Conservation (phyloP, 2,329 filamentous ascomycete genomes). For the Mycosphaerella sp. region DNA sequence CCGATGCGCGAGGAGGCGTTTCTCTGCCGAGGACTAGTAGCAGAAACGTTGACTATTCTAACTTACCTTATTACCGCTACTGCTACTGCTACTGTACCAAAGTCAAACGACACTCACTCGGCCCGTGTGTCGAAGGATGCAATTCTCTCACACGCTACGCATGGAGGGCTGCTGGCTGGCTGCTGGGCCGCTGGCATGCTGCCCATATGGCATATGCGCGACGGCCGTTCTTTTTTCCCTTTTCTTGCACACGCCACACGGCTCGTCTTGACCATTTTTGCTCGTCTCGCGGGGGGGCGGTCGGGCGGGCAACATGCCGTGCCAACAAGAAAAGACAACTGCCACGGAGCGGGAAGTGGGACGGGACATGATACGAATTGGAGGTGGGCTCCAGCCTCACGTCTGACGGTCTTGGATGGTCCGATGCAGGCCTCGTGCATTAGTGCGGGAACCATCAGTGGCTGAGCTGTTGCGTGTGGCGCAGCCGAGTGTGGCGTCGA, state of each 20-base stretch:
- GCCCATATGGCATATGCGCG: too few species aligned
- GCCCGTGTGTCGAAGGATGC: slow-evolving; percentile 4
- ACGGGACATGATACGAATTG: slow-evolving; percentile 21
- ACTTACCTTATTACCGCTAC: slow-evolving; percentile 1
- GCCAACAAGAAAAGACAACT: neutral
- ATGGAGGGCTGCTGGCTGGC: neutral
- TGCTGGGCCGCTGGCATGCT: too few species aligned
- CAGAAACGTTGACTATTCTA: neutral
- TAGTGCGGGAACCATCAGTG: too few species aligned
- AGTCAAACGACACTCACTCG: neutral
- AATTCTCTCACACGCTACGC: neutral
- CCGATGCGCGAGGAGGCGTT: neutral
- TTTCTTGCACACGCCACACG: neutral
- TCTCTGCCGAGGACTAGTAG: neutral
- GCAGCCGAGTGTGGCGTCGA: neutral
- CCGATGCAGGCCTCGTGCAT: too few species aligned
- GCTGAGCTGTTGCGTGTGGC: neutral
- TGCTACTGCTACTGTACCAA: too few species aligned
- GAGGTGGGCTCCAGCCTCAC: neutral
- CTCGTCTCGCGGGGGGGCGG: too few species aligned
- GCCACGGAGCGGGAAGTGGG: slow-evolving; percentile 2
- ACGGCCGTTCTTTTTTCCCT: too few species aligned
- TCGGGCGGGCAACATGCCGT: neutral
- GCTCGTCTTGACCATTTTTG: neutral
- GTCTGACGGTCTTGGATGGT: too few species aligned